Evolutionary conservation across 163 green algal species (phyloP).

Genomic region (Prototheca stagnorum): DNA sequence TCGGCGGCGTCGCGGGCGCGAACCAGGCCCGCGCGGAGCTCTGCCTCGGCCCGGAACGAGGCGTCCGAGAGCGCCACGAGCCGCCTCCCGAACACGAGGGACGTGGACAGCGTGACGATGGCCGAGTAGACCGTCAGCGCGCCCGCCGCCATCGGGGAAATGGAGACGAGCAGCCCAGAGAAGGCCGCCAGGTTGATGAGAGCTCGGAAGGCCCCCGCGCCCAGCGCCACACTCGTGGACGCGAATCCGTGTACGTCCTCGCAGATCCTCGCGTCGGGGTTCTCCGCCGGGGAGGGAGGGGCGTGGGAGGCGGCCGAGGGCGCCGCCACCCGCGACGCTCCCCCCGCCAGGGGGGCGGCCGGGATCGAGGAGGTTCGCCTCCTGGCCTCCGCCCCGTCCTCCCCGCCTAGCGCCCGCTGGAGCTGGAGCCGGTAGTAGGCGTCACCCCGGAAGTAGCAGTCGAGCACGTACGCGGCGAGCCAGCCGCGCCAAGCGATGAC

Average conservation of each 20-base stretch:
- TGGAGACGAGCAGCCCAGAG: slow-evolving; percentile 57
- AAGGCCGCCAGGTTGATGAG: slow-evolving; percentile 58
- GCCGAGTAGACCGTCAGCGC: slow-evolving; percentile 69
- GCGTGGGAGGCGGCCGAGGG: too few species aligned
- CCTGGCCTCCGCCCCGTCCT: too few species aligned
- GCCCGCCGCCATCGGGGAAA: slow-evolving; percentile 51
- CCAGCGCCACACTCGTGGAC: slow-evolving; percentile 34
- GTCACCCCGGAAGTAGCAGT: slow-evolving; percentile 8
- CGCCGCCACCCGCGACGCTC: too few species aligned
- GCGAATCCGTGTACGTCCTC: slow-evolving; percentile 57
- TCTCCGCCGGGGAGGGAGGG: slow-evolving; percentile 30
- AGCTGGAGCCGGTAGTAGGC: slow-evolving; percentile 24
- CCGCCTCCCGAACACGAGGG: slow-evolving; percentile 40
- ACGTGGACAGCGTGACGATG: slow-evolving; percentile 58
- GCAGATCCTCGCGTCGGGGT: slow-evolving; percentile 63
- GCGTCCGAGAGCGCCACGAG: slow-evolving; percentile 53
- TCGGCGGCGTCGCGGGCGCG: slow-evolving; percentile 54
- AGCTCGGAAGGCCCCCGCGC: slow-evolving; percentile 45
- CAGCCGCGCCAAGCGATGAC: slow-evolving; percentile 13
- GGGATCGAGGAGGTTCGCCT: too few species aligned
- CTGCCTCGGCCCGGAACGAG: slow-evolving; percentile 48
- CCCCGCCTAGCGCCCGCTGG: too few species aligned
- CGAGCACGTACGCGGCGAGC: slow-evolving; percentile 11
- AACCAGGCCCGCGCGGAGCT: slow-evolving; percentile 71
- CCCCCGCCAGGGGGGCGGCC: too few species aligned